A percentile compares a stretch with the other conserved stretches of the same genome.
These are phyloP conservation scores for Phytophthora capsici DNA, from an alignment of 352 stramenopile genomes.

Conservation along the genomic window DNA sequence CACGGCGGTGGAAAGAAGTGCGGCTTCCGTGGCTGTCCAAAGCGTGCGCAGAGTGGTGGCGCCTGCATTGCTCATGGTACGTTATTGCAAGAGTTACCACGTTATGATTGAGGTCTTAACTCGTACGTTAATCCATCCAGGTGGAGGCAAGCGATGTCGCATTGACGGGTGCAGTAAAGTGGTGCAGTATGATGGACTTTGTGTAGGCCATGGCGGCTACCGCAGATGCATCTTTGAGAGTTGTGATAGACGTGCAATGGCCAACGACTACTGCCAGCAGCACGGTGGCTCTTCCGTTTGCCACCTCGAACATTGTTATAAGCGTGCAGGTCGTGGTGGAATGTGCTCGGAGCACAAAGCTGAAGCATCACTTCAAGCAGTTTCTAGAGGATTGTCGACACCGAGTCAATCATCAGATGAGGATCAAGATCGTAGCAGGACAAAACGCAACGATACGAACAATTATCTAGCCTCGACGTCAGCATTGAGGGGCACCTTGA, in stretches of 20 bases:
- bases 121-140: conserved; percentile 11
- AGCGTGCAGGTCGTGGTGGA: conserved; percentile 33
- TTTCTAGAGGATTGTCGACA: conserved; percentile 8
- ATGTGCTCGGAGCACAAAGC: conserved; percentile 39
- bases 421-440: background rate
- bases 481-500: too few relatives aligned
- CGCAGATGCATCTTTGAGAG: conserved; percentile 49
- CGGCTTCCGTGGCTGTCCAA: conserved; percentile 46
- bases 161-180: conserved; percentile 66
- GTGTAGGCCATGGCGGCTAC: conserved; percentile 58
- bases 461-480: background rate
- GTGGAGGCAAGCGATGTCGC: conserved; percentile 58
- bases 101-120: too few relatives aligned
- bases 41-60: conserved; percentile 55
- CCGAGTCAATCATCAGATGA: conserved; percentile 15
- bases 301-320: conserved; percentile 20
- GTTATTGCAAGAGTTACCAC: background rate
- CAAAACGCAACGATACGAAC: too few relatives aligned
- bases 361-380: conserved; percentile 9
- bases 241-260: conserved; percentile 46
- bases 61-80: conserved; percentile 58
- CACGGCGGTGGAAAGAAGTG: conserved; percentile 72
- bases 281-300: conserved; percentile 51
- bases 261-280: conserved; percentile 50
- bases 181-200: conserved; percentile 68